Evolutionary conservation across 805 yeast species (phyloP), one percentile per base, ranked within the genome.

Genomic region (Wickerhamomyces chaumierensis): DNA sequence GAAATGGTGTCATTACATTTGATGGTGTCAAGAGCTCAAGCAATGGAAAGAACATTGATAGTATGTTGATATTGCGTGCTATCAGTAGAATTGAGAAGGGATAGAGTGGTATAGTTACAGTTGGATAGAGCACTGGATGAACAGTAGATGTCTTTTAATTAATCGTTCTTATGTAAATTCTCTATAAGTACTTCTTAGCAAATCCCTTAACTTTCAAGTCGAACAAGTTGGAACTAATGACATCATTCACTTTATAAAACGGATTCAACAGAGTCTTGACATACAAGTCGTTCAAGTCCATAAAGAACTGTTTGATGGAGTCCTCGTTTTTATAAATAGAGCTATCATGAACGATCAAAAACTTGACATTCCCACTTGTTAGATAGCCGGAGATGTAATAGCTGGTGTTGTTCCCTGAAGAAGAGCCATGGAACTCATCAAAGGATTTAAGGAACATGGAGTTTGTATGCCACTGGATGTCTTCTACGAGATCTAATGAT

Each of bases 401-500:
- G 75, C 9, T 21, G 23, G 9, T 9, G 9, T 21, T 21, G 23
- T 21, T 21, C 23, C 23, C n/a, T n/a, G n/a, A n/a, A n/a, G n/a
- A n/a, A 9, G 23, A 9, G 5, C 92, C 94, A 56, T 88, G 85
- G 57, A 86, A 90, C 29, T 79, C 76, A 60, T 92, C 98, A 16
- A 90, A 73, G 34, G 73, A 73, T 35, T 90, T 88, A 44, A 87
- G 62, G 52, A 82, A 80, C 45, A 81, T 66, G 34, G 70, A 66
- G 45, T 68, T 74, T 9, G 73, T 66, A 36, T 74, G 71, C 90
- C 95, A 87, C 54, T 87, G 96, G 3, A 76, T 60, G 49, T 88
- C 95, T 46, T 92, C 96, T 0, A 92, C 77, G n/a, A 92, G 68
- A 57, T 92, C 98, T 29, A 92, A 60, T 2, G 97, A 76, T 1